Evolutionary conservation across 331 rosid species (phyloP), one percentile per base, ranked within the genome.

Genomic region (Spiraea crenata): DNA sequence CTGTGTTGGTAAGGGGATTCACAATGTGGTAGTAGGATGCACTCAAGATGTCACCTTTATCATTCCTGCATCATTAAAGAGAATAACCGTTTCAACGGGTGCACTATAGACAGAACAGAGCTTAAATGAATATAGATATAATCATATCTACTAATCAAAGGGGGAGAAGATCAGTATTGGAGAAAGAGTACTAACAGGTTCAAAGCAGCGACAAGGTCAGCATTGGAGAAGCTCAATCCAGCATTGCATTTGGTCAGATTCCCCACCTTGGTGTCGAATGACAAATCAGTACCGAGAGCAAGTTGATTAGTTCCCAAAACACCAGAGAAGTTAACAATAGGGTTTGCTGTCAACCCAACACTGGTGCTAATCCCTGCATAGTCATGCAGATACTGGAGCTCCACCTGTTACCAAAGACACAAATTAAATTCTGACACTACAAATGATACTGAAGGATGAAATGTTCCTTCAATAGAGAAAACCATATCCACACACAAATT

Each of bases 311-410:
- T 82, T 63, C 98, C 98, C 0, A 92, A 12, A 67, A 86, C 93
- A 69, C 96, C 92, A 12, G 98, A 88, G 70, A 92, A 81, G 84
- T 92, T 90, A 60, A 88, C 84, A 76, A 90, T 40, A 56, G 98
- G 98, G 66, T 88, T 92, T 20, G 96, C 90, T 57, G 96, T 86
- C 89, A 92, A 59, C 63, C 98, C 98, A 79, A 90, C 72, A 3
- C 95, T 88, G 72, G 96, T 79, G 74, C 83, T 86, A 68, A 90
- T 83, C 56, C 96, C 98, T 7, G 90, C 91, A 83, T 83, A 85
- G 69, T 90, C 98, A 79, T 90, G 91, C 79, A 88, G 52, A 74
- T 92, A 92, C 75, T 90, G 96, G 74, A 92, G 69, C 76, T 92
- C 96, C 42, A 82, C 83, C 98, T 92, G 95, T 78, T 78, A 58